Percentiles rank a stretch among this genome's conserved stretches.
Evolutionary conservation across 495 filamentous ascomycete genomes (phyloP).

Genomic region (Massariosphaeria phaeospora): DNA sequence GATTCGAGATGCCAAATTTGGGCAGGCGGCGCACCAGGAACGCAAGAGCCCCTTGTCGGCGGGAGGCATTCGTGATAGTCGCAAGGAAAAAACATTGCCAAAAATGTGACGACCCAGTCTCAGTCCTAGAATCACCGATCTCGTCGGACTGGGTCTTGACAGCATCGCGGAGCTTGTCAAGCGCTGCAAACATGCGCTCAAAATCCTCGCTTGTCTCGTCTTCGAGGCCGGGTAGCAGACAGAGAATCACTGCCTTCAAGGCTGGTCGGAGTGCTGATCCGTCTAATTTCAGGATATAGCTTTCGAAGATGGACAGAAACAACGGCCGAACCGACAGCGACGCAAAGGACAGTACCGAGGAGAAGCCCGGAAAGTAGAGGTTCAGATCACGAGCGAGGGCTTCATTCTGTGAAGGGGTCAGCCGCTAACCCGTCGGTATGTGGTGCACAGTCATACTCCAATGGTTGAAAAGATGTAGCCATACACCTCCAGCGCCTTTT

Average conservation of each 20-base stretch:
- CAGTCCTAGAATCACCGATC: slow-evolving; percentile 45
- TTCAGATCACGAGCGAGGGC: slow-evolving; percentile 73
- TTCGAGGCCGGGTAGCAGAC: slow-evolving; percentile 84
- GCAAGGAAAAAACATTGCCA: slow-evolving; percentile 98
- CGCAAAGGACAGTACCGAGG: slow-evolving; percentile 84
- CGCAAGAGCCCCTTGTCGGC: slow-evolving; percentile 80
- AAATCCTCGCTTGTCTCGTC: slow-evolving; percentile 97
- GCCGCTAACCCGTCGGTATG: no score
- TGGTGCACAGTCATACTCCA: slow-evolving; percentile 50
- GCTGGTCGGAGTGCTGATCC: slow-evolving; percentile 70
- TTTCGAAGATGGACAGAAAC: slow-evolving; percentile 79
- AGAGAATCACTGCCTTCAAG: slow-evolving; percentile 79
- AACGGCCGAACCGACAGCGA: slow-evolving; percentile 80
- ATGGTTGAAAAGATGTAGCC: slow-evolving; percentile 76
- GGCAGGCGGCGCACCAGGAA: slow-evolving; percentile 78
- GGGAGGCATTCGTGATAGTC: slow-evolving; percentile 76
- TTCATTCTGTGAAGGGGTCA: slow-evolving; percentile 48
- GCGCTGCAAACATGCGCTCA: slow-evolving; percentile 71
- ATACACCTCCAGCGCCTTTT: slow-evolving; percentile 94
- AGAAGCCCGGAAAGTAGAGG: slow-evolving; percentile 83
- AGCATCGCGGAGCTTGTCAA: slow-evolving; percentile 70
- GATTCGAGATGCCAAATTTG: slow-evolving; percentile 50
- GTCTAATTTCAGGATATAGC: slow-evolving; percentile 67
- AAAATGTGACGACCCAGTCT: slow-evolving; percentile 75
- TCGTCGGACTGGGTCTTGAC: slow-evolving; percentile 39